Percentiles rank a stretch among this genome's conserved stretches.
Conservation (phyloP, 140 eudicot genomes). For the Bidens hawaiensis region DNA sequence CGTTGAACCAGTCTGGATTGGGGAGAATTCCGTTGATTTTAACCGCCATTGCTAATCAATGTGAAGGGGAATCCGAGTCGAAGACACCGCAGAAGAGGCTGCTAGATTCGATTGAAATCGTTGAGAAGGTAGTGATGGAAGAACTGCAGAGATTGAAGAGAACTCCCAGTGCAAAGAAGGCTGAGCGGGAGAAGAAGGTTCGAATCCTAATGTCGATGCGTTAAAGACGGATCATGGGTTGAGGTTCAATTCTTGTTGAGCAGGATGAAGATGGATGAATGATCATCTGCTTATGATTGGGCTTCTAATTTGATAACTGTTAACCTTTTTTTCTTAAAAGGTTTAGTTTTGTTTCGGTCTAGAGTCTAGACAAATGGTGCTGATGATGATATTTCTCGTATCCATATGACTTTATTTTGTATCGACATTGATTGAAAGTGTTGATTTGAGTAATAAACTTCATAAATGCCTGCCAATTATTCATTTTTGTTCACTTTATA, state of each 20-base stretch:
- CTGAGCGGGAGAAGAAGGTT: conserved; percentile 61
- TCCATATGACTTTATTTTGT: conserved; percentile 9
- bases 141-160: conserved; percentile 53
- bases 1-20: conserved; percentile 22
- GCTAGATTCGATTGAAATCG: conserved; percentile 58
- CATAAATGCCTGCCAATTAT: background rate
- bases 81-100: conserved; percentile 72
- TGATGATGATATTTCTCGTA: conserved; percentile 29
- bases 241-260: conserved; percentile 54
- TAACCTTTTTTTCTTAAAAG: conserved; percentile 22
- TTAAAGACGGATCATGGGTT: background rate
- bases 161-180: conserved; percentile 72
- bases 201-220: conserved; percentile 63
- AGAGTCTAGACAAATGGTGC: conserved; percentile 1
- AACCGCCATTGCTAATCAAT: conserved; percentile 29
- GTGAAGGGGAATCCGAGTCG: conserved; percentile 34
- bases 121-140: conserved; percentile 67
- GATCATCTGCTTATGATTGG: conserved; percentile 43
- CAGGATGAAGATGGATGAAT: conserved; percentile 1
- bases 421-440: conserved; percentile 3
- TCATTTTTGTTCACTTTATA: background rate
- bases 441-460: conserved; percentile 4
- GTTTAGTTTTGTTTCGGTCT: background rate
- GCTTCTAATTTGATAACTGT: background rate
- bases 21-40: conserved; percentile 61